Conservation (phyloP, 2,329 filamentous ascomycete species). For the Ramularia collo-cygni region DNA sequence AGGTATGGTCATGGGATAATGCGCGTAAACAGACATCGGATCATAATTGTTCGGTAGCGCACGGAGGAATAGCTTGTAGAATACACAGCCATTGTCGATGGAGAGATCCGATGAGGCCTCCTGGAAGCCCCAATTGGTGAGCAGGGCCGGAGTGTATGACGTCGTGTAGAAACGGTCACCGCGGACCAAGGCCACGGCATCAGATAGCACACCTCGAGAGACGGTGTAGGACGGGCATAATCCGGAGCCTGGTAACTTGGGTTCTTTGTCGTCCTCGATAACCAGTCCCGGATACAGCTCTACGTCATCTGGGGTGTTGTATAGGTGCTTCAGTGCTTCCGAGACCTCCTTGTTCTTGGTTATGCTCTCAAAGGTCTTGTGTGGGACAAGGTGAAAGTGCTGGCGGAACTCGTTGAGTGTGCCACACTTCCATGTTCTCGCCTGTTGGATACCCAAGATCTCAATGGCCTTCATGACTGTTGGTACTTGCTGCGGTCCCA, state of each 20-base stretch:
- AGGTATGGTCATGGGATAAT: constrained; percentile 45
- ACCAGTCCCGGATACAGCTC: constrained; percentile 65
- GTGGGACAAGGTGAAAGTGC: constrained; percentile 54
- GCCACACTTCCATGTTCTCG: constrained; percentile 54
- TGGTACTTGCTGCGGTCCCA: constrained; percentile 55
- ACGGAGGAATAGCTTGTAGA: constrained; percentile 47
- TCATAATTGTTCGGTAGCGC: constrained; percentile 45
- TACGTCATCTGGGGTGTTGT: constrained; percentile 58
- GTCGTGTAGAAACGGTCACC: constrained; percentile 54
- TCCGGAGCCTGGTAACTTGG: constrained; percentile 46
- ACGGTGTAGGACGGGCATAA: constrained; percentile 49
- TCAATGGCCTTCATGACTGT: constrained; percentile 55
- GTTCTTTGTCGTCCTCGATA: constrained; percentile 51
- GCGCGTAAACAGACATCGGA: constrained; percentile 43
- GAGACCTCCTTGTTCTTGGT: constrained; percentile 52
- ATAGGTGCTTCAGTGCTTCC: constrained; percentile 51
- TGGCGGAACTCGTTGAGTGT: constrained; percentile 59
- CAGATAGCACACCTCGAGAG: constrained; percentile 51
- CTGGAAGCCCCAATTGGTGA: constrained; percentile 41
- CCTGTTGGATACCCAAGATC: constrained; percentile 56
- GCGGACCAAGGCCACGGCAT: constrained; percentile 54
- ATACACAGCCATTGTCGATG: constrained; percentile 44
- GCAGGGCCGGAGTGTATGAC: constrained; percentile 29
- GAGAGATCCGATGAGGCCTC: constrained; percentile 40
- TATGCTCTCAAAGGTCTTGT: constrained; percentile 53